These are phyloP conservation scores for Umbelopsis isabellina DNA, from an alignment of 192 early-diverging fungal species.

Conservation along the genomic window DNA sequence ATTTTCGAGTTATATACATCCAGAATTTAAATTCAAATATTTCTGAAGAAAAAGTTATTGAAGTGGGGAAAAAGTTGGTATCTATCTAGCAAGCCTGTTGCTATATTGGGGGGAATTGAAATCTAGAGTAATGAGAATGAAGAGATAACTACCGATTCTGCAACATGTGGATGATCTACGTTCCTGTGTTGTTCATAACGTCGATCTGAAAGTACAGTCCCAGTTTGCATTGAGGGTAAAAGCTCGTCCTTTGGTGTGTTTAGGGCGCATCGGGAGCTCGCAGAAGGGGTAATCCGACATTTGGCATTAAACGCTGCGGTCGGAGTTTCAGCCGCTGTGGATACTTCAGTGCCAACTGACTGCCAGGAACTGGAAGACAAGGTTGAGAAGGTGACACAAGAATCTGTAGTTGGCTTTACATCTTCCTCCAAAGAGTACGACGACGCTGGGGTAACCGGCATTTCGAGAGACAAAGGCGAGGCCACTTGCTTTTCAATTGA, in stretches of 20 bases:
- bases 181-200: conserved; percentile 10
- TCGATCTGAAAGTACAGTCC: conserved; percentile 13
- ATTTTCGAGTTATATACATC: conserved; percentile 2
- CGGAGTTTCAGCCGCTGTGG: background rate
- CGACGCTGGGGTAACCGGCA: background rate
- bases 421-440: conserved; percentile 12
- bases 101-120: background rate
- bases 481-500: background rate
- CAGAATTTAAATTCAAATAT: background rate
- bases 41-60: background rate
- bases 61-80: background rate
- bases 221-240: conserved; percentile 22
- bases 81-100: conserved; percentile 21
- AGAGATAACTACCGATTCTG: background rate
- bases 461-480: background rate
- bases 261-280: background rate
- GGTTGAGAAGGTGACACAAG: background rate
- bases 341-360: background rate
- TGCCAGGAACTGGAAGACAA: conserved; percentile 5
- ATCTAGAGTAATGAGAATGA: conserved; percentile 13
- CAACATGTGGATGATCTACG: background rate
- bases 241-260: background rate
- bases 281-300: conserved; percentile 20
- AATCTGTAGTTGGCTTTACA: too few relatives aligned
- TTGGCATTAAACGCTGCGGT: background rate